These are phyloP conservation scores for Mortierella claussenii DNA, from an alignment of 192 early-diverging fungal genomes.

Conservation along the genomic window DNA sequence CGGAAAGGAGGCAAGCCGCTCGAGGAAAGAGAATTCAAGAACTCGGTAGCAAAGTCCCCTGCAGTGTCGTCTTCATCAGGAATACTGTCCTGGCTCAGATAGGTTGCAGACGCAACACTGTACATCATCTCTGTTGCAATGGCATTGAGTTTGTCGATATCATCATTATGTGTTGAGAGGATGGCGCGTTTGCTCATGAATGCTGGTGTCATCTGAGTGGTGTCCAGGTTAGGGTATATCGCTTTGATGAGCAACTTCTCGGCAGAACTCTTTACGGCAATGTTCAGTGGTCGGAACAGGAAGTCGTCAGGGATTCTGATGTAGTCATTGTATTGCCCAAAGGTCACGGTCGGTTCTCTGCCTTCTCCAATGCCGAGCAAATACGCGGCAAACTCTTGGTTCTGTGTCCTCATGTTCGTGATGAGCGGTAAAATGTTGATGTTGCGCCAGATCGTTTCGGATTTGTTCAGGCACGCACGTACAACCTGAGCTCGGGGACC, in stretches of 20 bases:
- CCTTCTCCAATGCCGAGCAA: conserved; percentile 24
- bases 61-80: conserved; percentile 3
- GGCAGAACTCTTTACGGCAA: background rate
- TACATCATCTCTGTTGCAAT: conserved; percentile 16
- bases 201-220: background rate
- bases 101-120: background rate
- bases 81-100: conserved; percentile 2
- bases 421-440: conserved; percentile 16
- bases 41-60: conserved; percentile 19
- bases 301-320: conserved; percentile 17
- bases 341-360: conserved; percentile 6
- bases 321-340: background rate
- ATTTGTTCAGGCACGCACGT: conserved; percentile 15
- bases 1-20: conserved; percentile 4
- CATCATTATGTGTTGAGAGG: conserved; percentile 1
- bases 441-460: conserved; percentile 15
- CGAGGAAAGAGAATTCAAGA: background rate
- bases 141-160: conserved; percentile 7
- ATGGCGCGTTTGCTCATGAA: conserved; percentile 8
- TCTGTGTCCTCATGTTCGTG: conserved; percentile 31
- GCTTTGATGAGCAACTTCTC: conserved; percentile 12
- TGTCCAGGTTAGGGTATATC: conserved; percentile 15
- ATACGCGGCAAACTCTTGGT: conserved; percentile 10
- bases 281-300: conserved; percentile 4
- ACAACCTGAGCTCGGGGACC: conserved; percentile 23